Percentiles rank a stretch among this genome's conserved stretches.
phyloP scores from a whole-genome alignment of 2,329 filamentous ascomycete genomes.

The Exophiala viscosa region DNA sequence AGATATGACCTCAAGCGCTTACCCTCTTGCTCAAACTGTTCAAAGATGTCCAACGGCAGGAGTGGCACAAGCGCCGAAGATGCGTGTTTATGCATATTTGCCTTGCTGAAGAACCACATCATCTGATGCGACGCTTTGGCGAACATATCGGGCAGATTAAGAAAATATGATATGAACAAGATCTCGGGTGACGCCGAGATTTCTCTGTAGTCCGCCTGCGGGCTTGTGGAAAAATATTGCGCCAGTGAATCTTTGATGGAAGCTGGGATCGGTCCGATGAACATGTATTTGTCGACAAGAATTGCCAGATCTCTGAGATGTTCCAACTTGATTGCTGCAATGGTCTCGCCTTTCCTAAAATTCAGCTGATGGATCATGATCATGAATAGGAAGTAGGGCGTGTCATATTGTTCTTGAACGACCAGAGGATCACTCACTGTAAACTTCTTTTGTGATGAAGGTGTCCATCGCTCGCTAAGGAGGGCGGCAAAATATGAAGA shows the following conservation, averaged over 20 bases:
- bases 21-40: neutral
- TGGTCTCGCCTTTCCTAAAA: neutral
- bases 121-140: neutral
- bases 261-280: neutral
- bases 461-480: neutral
- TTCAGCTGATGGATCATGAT: slow-evolving; percentile 1
- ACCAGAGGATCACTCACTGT: neutral
- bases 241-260: neutral
- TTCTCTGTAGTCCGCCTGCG: neutral
- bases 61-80: neutral
- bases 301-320: neutral
- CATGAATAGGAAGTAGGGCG: neutral
- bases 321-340: neutral
- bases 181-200: neutral
- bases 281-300: slow-evolving; percentile 1
- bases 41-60: neutral
- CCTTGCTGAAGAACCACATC: neutral
- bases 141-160: neutral
- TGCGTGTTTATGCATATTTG: neutral
- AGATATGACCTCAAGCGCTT: neutral
- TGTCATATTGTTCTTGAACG: neutral
- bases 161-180: neutral
- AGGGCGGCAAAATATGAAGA: neutral
- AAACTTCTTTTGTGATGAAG: neutral
- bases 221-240: neutral